phyloP scores from a whole-genome alignment of 768 basidiomycete species.

The Cytidiella melzeri region DNA sequence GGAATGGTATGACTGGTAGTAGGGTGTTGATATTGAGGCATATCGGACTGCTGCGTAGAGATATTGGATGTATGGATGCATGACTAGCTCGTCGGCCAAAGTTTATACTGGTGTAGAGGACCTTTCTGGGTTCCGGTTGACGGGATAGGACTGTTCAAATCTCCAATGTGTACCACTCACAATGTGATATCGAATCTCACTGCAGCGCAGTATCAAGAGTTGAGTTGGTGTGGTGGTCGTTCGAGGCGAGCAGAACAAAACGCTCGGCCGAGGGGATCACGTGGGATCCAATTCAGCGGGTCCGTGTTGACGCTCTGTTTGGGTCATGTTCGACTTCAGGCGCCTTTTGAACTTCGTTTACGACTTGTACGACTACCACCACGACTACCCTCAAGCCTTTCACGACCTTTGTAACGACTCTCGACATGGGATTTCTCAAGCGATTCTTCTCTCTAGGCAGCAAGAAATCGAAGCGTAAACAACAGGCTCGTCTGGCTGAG shows the following conservation, averaged over 20 bases:
- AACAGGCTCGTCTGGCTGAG: constrained; percentile 20
- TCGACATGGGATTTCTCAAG: constrained; percentile 61
- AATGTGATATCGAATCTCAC: no score
- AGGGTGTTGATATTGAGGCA: constrained; percentile 19
- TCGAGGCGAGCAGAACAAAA: no score
- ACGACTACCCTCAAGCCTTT: constrained; percentile 9
- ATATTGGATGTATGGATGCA: no score
- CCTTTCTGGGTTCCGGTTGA: no score
- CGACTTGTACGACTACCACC: constrained; percentile 2
- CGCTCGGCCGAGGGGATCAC: not conserved
- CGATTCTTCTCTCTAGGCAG: constrained; percentile 63
- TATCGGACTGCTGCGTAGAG: no score
- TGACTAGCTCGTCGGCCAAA: no score
- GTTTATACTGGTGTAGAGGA: no score
- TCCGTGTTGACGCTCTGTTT: constrained; percentile 8
- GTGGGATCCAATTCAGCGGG: not conserved
- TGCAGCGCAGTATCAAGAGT: no score
- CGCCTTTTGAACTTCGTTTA: constrained; percentile 1
- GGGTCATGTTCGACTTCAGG: constrained; percentile 9
- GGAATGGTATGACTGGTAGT: constrained; percentile 36
- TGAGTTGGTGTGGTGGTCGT: no score
- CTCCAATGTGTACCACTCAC: no score
- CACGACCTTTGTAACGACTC: constrained; percentile 5
- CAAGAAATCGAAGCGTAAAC: constrained; percentile 53
- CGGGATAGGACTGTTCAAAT: no score